Percentiles rank a stretch among this genome's conserved stretches.
Conservation (phyloP, 345 rosid genomes). For the Linum usitatissimum region DNA sequence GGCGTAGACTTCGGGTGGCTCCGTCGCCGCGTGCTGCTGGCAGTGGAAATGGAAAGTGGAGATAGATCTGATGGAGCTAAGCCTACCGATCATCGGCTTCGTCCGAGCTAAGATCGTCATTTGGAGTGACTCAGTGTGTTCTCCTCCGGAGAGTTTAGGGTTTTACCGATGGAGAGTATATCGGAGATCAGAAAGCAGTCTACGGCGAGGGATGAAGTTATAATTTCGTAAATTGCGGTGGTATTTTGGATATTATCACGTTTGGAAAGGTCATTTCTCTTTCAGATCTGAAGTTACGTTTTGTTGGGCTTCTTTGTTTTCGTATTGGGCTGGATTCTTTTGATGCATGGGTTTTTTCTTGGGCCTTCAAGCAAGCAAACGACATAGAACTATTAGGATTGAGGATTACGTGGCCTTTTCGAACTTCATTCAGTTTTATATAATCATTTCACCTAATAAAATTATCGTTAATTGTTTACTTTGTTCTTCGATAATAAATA, state of each 20-base stretch:
- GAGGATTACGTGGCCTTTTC: too few species aligned
- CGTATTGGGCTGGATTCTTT: background rate
- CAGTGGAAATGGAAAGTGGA: slow-evolving; percentile 52
- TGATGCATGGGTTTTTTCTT: too few species aligned
- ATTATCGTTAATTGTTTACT: too few species aligned
- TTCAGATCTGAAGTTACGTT: background rate
- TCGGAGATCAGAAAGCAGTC: background rate
- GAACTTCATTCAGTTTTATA: too few species aligned
- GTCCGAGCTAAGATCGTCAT: slow-evolving; percentile 37
- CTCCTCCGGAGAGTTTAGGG: background rate
- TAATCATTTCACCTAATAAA: too few species aligned
- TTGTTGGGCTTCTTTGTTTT: background rate
- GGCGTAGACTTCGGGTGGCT: background rate
- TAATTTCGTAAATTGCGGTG: background rate
- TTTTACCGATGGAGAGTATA: background rate
- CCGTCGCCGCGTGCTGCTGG: slow-evolving; percentile 43
- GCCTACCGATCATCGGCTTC: slow-evolving; percentile 30
- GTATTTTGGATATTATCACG: slow-evolving; percentile 3
- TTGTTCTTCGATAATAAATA: too few species aligned
- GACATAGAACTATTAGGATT: too few species aligned
- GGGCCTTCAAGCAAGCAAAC: too few species aligned
- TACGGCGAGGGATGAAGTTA: background rate
- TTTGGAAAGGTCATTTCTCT: background rate
- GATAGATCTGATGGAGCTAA: slow-evolving; percentile 34
- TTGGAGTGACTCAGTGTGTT: slow-evolving; percentile 17